phyloP scores from a whole-genome alignment of 345 rosid genomes.

The Luvunga scandens region DNA sequence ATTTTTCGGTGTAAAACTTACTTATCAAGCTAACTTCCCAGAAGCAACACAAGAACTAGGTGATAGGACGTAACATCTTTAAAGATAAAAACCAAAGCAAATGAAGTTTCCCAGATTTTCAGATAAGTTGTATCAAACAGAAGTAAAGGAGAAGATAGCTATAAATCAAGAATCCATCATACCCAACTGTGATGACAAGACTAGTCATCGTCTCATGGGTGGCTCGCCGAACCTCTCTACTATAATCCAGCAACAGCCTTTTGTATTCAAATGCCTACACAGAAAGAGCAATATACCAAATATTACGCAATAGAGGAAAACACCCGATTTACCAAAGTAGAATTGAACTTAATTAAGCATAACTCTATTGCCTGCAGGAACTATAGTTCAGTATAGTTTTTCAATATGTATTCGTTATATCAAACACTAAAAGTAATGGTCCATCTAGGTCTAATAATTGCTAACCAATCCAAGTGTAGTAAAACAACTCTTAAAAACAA shows the following conservation, averaged over 20 bases:
- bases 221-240: constrained; percentile 92
- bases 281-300: constrained; percentile 9
- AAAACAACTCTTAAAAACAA: neutral
- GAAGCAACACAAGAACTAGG: neutral
- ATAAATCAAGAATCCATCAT: constrained; percentile 20
- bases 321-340: neutral
- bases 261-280: constrained; percentile 84
- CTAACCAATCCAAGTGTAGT: neutral
- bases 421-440: neutral
- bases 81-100: neutral
- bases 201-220: constrained; percentile 80
- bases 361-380: neutral
- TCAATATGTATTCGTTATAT: neutral
- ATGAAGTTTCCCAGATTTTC: constrained; percentile 7
- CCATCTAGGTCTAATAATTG: neutral
- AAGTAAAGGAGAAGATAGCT: neutral
- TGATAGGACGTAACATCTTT: neutral
- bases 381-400: too few species aligned
- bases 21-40: neutral
- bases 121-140: constrained; percentile 11
- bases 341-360: constrained; percentile 14
- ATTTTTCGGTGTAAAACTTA: neutral
- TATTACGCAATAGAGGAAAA: neutral
- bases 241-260: constrained; percentile 83
- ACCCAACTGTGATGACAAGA: constrained; percentile 79